Base-by-base conservation (phyloP, 805 yeast genomes). In the Saturnispora saitoi region DNA sequence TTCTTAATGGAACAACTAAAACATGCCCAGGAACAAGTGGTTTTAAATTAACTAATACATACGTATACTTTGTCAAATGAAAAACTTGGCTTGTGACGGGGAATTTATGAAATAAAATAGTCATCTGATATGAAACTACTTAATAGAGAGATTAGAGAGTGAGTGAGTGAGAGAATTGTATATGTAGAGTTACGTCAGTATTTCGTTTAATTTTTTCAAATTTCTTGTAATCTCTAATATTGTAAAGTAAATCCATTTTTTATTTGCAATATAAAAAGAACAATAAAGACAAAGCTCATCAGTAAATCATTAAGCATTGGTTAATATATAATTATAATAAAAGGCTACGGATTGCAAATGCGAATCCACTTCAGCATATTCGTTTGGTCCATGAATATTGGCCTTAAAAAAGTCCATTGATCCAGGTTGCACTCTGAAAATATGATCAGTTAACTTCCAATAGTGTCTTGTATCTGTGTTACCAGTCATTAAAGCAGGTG, bases 21-120 rank as follows among this genome's bases (percentile, higher is more conserved):
- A 89, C 91, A 68, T 93, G 99, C 1, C 99, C 99, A 0, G 96
- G 93, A 0, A 88, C 86, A 45, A 95, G 70, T 0, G 99, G 99
- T 63, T 87, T 87, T 45, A 95, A 64, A 63, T 93, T 93, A 26
- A 95, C 99, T 42, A 93, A 66, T 0, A 95, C 97, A 68, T 72
- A 95, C 1, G 93, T 76, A 62, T 76, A 70, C 50, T 75, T 73
- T 2, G 95, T 72, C 54, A 70, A 70, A 72, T 75, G 80, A 44
- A 63, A 58, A 26, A 81, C 84, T 56, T 81, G 86, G 4, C 70
- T 65, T 40, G 72, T 77, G 32, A 81, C 86, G 0, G 72, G 64
- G 52, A 72, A 79, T 54, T 71, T 73, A 56, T 75, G 72, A 61
- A 81, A 81, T 50, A 71, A 60, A 10, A 78, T 64, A 2, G 28